Evolutionary conservation across 768 basidiomycete genomes (phyloP), one percentile per base, ranked within the genome.

Genomic region (Amylocystis lapponica): DNA sequence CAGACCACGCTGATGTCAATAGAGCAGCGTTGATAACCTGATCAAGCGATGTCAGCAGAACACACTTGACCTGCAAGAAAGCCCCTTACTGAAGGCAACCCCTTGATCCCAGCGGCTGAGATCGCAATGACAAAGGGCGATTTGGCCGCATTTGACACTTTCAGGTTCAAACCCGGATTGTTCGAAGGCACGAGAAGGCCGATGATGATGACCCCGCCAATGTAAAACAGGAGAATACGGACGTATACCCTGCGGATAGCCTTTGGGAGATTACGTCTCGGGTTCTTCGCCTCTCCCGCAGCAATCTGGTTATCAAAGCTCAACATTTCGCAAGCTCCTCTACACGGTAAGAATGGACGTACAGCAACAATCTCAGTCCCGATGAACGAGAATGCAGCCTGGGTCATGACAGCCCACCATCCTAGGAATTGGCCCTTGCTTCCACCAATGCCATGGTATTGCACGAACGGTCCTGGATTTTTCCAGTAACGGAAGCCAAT

Each of bases 91-190:
- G 81, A 84, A 14, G 94, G 93, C 1, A 96, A 65, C 5, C 68
- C 73, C 51, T 80, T 85, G 62, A 96, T 97, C n/a, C 95, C 94
- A 6, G 93, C 82, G 33, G 70, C 76, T 54, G 74, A 55, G 51
- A 91, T 90, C 1, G 93, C 95, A 51, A 98, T 89, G 50, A 96
- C 93, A 64, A 93, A 96, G 1, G 94, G 87, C 32, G 86, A 86
- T 37, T 46, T 45, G 2, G 79, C 79, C 12, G 82, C 81, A 14
- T 78, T 83, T 22, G 79, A 78, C 33, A 62, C 61, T 14, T 51
- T 56, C 33, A 89, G 63, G 39, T 66, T 54, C 4, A 96, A 73
- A 19, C 68, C 61, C 0, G 61, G 43, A 48, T 84, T 70, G 56
- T 75, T 83, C 32, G 78, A 89, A 1, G 88, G 85, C 14, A 90